Base-by-base conservation (phyloP, 148 eudicot genomes). In the Rhododendron kiyosumense region DNA sequence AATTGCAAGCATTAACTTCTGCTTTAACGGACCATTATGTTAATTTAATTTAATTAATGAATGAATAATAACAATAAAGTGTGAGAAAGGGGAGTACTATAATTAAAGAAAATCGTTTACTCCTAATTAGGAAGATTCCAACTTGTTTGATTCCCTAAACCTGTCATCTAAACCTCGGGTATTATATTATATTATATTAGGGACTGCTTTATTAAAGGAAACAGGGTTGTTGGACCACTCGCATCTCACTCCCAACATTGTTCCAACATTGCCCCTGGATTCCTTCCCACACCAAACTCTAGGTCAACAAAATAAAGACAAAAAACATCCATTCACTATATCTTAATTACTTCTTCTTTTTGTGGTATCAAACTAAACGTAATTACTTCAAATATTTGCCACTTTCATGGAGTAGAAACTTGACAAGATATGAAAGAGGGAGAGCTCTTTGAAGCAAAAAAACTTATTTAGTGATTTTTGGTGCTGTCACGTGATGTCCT, bases 241-340 rank as follows among this genome's bases (percentile, higher is more conserved):
- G 2, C 43, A 45, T 30, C 2, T 43, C 80, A 84, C 48, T 84
- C 74, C 32, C 80, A 49, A 49, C 41, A 74, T 36, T 74, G 78
- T 84, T 74, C 32, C 80, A 49, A 32, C 41, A 74, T 36, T 74
- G 78, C 78, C 80, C 85, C 80, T 84, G 24, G 85, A 84, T 84
- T 84, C 85, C 85, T 84, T 73, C 38, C 65, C 80, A 74, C 57
- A 49, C 24, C 65, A 84, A 10, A 71, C 65, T 69, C 61, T 84
- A 49, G 85, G 85, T 83, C 78, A 83, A 69, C 65, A n/a, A 26
- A 83, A 67, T 26, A 48, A 65, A 17, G 54, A 69, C 8, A 82
- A 61, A 61, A 57, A 63, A 63, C 7, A 65, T 65, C 71, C 32
- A 24, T 24, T 65, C 71, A n/a, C 51, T 13, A 52, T 52, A 0